Evolutionary conservation across 192 early-diverging fungal species (phyloP).

Genomic region (Cladochytrium replicatum): DNA sequence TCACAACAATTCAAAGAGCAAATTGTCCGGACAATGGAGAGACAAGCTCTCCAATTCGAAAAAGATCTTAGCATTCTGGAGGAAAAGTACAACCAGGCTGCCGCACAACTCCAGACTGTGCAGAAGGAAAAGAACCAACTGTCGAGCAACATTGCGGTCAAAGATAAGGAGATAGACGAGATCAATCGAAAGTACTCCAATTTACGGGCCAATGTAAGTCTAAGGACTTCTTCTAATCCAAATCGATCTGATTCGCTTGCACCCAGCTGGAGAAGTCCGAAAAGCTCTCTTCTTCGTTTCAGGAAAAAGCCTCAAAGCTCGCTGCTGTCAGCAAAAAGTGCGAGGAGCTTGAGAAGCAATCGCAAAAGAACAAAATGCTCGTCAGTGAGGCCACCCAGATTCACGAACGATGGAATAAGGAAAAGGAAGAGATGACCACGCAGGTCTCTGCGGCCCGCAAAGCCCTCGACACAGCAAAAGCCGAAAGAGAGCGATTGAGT

Average conservation of each 20-base stretch:
- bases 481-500: too few relatives aligned
- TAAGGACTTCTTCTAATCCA: background rate
- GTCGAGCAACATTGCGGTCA: slow-evolving; percentile 1
- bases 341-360: slow-evolving; percentile 5
- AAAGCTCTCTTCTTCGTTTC: slow-evolving; percentile 5
- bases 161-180: slow-evolving; percentile 16
- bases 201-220: slow-evolving; percentile 8
- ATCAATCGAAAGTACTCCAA: background rate
- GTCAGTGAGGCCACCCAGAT: background rate
- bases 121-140: slow-evolving; percentile 20
- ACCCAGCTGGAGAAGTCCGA: slow-evolving; percentile 19
- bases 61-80: slow-evolving; percentile 4
- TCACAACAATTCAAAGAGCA: slow-evolving; percentile 10
- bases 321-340: slow-evolving; percentile 10
- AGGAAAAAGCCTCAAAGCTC: slow-evolving; percentile 2
- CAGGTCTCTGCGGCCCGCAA: background rate
- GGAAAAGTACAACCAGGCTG: background rate
- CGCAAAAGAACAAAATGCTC: background rate
- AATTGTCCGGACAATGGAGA: slow-evolving; percentile 5
- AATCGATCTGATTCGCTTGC: background rate
- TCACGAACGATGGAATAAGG: background rate
- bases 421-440: background rate
- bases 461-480: background rate
- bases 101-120: slow-evolving; percentile 3
- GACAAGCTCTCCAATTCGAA: too few relatives aligned